Percentiles rank a stretch among this genome's conserved stretches.
phyloP scores from a whole-genome alignment of 2,329 filamentous ascomycete genomes.

The Aspergillus fijiensis region DNA sequence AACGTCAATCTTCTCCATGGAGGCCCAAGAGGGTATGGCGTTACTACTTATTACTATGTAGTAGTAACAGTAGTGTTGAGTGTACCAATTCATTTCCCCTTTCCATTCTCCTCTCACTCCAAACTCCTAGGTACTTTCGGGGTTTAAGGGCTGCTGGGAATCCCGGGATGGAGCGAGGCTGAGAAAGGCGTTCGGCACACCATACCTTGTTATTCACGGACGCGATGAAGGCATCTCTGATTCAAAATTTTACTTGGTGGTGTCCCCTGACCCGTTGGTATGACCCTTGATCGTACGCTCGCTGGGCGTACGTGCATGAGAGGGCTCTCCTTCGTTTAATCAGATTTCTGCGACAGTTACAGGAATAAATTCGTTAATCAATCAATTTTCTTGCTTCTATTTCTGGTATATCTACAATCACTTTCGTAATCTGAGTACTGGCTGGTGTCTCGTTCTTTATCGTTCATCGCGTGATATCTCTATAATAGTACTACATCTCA shows the following conservation, averaged over 20 bases:
- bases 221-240: constrained; percentile 99
- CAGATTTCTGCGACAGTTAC: neutral
- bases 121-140: constrained; percentile 44
- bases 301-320: constrained; percentile 11
- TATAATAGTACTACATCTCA: neutral
- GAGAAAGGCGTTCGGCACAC: constrained; percentile 99
- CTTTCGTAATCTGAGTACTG: no score
- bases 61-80: neutral
- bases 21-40: neutral
- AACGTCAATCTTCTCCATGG: neutral
- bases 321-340: constrained; percentile 10
- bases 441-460: no score
- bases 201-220: constrained; percentile 92
- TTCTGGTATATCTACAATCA: neutral
- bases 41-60: neutral
- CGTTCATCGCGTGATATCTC: neutral
- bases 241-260: constrained; percentile 53
- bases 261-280: constrained; percentile 23
- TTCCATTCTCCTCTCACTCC: neutral
- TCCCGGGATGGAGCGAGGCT: constrained; percentile 67
- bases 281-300: constrained; percentile 15
- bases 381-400: no score
- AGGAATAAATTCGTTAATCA: no score
- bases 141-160: constrained; percentile 78
- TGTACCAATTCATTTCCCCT: neutral